Percentiles rank a stretch among this genome's conserved stretches.
These are phyloP conservation scores for Fusarium sp. DNA, from an alignment of 2,329 filamentous ascomycete genomes.

Conservation along the genomic window DNA sequence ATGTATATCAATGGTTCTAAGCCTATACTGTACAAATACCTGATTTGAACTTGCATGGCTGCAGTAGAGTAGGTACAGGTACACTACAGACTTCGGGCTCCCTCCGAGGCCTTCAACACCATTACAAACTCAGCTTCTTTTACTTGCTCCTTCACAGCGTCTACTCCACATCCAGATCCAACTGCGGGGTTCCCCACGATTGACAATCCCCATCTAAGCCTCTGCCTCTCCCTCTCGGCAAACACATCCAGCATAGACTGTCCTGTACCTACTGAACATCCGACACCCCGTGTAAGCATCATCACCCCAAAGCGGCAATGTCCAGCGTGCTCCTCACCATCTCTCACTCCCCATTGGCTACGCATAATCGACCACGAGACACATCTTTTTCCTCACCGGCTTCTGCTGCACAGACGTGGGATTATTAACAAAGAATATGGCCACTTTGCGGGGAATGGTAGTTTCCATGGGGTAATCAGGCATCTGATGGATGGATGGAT, in stretches of 20 bases:
- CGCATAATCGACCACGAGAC: background rate
- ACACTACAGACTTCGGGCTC: background rate
- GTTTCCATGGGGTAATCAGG: slow-evolving; percentile 36
- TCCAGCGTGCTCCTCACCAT: slow-evolving; percentile 22
- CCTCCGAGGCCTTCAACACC: background rate
- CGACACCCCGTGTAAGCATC: background rate
- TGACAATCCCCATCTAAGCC: background rate
- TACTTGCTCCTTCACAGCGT: background rate
- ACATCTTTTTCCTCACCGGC: slow-evolving; percentile 1
- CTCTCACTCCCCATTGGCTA: slow-evolving; percentile 3
- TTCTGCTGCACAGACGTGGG: slow-evolving; percentile 8
- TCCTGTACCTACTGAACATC: background rate
- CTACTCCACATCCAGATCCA: background rate
- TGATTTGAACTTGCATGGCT: background rate
- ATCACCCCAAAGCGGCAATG: slow-evolving; percentile 24
- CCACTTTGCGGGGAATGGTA: slow-evolving; percentile 27
- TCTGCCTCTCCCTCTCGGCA: background rate
- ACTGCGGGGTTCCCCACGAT: slow-evolving; percentile 35
- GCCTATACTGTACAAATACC: background rate
- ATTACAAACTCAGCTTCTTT: slow-evolving; percentile 23
- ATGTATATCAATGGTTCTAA: background rate
- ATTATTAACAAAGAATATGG: background rate
- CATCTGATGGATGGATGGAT: background rate
- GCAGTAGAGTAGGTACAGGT: background rate
- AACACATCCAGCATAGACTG: background rate